Evolutionary conservation across 202 grass and related monocot genomes (phyloP).

Genomic region (Schoenoplectus tabernaemontani): DNA sequence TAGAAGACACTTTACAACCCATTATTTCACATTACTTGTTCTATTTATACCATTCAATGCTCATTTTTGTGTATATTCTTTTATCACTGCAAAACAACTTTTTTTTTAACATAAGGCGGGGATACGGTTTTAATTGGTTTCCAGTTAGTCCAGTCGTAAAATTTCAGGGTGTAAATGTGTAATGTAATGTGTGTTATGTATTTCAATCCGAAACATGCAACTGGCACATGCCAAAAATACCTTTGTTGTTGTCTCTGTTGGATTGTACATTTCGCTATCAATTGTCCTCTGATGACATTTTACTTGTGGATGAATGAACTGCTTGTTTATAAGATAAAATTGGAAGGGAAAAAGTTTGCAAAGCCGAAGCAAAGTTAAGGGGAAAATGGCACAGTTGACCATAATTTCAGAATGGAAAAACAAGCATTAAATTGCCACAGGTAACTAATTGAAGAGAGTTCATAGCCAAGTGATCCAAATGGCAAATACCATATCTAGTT

Average conservation of each 20-base stretch:
- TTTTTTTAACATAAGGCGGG: not conserved
- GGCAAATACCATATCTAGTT: too few species aligned
- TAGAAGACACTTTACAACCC: not conserved
- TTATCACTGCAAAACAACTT: not conserved
- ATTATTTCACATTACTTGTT: not conserved
- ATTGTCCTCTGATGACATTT: too few species aligned
- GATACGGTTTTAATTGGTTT: not conserved
- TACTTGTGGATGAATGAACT: too few species aligned
- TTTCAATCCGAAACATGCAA: not conserved
- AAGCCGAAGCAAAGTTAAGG: too few species aligned
- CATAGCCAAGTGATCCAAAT: too few species aligned
- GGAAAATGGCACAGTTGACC: too few species aligned
- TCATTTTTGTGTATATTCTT: constrained; percentile 15
- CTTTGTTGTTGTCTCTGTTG: not conserved
- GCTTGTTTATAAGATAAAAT: not conserved
- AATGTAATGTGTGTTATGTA: not conserved
- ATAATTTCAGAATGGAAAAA: too few species aligned
- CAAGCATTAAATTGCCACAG: too few species aligned
- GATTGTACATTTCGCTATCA: not conserved
- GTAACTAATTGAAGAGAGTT: too few species aligned
- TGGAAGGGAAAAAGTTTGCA: not conserved
- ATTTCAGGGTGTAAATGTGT: not conserved
- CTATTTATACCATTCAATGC: not conserved
- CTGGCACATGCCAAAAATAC: not conserved
- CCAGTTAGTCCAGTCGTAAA: not conserved